Base-by-base conservation (phyloP, 75 land plant genomes). In the Isoetes taiwanensis region DNA sequence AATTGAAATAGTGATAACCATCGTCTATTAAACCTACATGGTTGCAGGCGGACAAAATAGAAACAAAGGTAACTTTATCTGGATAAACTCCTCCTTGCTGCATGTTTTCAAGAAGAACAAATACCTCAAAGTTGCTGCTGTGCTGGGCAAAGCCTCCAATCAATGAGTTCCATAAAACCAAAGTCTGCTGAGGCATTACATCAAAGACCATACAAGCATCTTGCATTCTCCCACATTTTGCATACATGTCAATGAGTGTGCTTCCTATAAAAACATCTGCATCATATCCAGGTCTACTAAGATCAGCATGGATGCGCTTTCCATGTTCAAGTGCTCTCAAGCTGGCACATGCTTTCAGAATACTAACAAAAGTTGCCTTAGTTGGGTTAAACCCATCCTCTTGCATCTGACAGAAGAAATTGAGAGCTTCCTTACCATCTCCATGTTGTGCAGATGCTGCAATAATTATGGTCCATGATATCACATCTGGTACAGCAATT, bases 41-140 rank as follows among this genome's bases (percentile, higher is more conserved):
- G 56, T 70, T 78, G 55, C 84, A 78, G 28, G 78, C 85, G 19
- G 78, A 64, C 8, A 81, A 76, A 32, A 78, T 4, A 19, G 16
- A 32, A 2, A 37, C 2, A 39, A 58, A 58, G 3, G 61, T 58
- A 1, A 37, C 42, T 17, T 9, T 14, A n/a, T 37, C 40, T 20
- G 61, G 61, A 14, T 9, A 3, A 35, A 58, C 9, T 14, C 61
- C 61, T 2, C 21, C 52, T 12, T 39, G 19, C 42, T 40, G 61
- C 61, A 58, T 58, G 12, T 38, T 16, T 6, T 16, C 23, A 24
- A 58, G 40, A 3, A 58, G 20, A 19, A 14, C 16, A 5, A 19
- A 8, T 14, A 28, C 52, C 5, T 37, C 42, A 23, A 17, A 28
- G 2, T 28, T 43, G 25, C 23, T 3, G 2, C 61, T 43, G 27